Base-by-base conservation (phyloP, 192 early-diverging fungal species). In the Diversispora epigaea region DNA sequence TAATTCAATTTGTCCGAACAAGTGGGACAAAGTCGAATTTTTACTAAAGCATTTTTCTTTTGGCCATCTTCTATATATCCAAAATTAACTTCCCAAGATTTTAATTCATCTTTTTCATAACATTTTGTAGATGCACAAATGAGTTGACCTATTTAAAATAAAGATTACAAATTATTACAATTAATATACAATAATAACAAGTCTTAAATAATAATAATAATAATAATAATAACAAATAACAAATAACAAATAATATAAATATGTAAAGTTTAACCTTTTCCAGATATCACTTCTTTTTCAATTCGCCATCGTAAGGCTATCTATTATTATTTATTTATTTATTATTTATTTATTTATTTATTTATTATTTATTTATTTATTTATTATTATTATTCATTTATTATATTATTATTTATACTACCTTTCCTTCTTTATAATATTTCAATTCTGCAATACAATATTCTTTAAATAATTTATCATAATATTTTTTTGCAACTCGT, bases 61-160 rank as follows among this genome's bases (percentile, higher is more conserved):
- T 88, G 82, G 0, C 85, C 86, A 62, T 84, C 84, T 77, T 95
- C 94, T 25, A 89, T 76, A 80, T 94, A 95, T 9, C 76, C 89
- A 77, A 95, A 95, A 73, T 93, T 93, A 12, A 95, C 90, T 77
- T 95, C 94, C 94, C 94, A 95, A 45, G 90, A 90, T 46, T 85
- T 77, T 17, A 95, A 77, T 5, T 79, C 77, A 12, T 73, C 63
- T n/a, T 66, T 75, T 6, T 79, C 67, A 19, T 81, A 76, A 49
- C 92, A 89, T 39, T 75, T 49, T 25, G 89, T 79, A 71, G 87
- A 90, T 17, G 83, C 92, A 75, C 93, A 95, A 3, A 82, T 81
- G 72, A 91, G 93, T 73, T 93, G 91, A 0, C 93, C 89, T 89
- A 57, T 21, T 32, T 32, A 57, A 17, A 52, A 41, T 14, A 0